Conservation (phyloP, 2,329 filamentous ascomycete species). For the Phymatotrichopsis omnivora region DNA sequence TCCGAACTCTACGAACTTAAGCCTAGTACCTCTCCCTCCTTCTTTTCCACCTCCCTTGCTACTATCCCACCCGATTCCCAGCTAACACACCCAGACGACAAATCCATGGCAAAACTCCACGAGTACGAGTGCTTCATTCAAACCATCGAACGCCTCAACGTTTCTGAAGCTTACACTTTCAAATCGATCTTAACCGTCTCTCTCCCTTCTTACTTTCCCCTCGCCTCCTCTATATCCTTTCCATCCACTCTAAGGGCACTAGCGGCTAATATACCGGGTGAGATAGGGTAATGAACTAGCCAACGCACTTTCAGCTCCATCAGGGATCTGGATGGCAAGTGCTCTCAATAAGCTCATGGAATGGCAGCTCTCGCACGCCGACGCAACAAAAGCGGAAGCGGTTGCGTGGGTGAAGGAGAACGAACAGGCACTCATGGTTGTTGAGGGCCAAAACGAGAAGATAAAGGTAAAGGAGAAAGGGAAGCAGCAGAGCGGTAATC, state of each 20-base stretch:
- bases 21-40: conserved; percentile 36
- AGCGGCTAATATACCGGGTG: conserved; percentile 47
- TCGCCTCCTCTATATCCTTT: neutral
- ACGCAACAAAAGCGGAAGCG: conserved; percentile 45
- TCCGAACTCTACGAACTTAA: conserved; percentile 46
- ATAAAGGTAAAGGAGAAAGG: neutral
- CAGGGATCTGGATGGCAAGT: conserved; percentile 73
- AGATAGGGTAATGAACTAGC: conserved; percentile 53
- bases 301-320: conserved; percentile 55
- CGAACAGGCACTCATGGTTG: neutral
- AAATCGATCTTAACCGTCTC: conserved; percentile 35
- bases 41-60: neutral
- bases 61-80: conserved; percentile 5
- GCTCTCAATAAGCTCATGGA: conserved; percentile 71
- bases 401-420: conserved; percentile 19
- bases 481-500: neutral
- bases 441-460: neutral
- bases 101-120: conserved; percentile 37
- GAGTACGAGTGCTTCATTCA: conserved; percentile 46
- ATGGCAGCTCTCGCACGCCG: conserved; percentile 80
- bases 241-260: conserved; percentile 38
- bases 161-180: conserved; percentile 40
- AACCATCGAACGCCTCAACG: conserved; percentile 42
- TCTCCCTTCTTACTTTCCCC: conserved; percentile 35
- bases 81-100: conserved; percentile 18